Base-by-base conservation (phyloP, 2,329 filamentous ascomycete genomes). In the Fusarium sterilihyphosum region DNA sequence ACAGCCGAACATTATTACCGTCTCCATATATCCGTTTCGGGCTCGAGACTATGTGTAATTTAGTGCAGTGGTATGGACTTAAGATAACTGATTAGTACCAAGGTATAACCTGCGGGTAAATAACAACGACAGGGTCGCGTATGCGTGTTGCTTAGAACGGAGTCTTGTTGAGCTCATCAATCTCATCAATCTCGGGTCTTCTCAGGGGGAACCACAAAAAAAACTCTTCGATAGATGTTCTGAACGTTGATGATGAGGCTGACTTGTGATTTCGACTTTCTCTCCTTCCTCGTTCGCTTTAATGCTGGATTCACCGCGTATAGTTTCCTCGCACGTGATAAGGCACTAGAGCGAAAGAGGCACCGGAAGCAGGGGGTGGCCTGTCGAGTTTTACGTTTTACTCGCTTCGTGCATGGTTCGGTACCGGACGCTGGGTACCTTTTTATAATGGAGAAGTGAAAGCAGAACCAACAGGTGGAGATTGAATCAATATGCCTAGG, bases 321-420 rank as follows among this genome's bases (percentile, higher is more conserved):
- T 74, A 74, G 61, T 64, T 54, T 61, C 50, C 54, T 73, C 58
- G 71, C 71, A 73, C 71, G 71, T 73, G 71, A 73, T 74, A 65
- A 68, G 24, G 35, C 67, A 68, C 71, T 73, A 73, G 67, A 65
- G 49, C 50, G 3, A 52, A 68, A 72, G 37, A 26, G 43, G 67
- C 49, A 16, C 22, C 8, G n/a, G 35, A 31, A 47, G 63, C 71
- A 67, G 56, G 71, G 71, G 58, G 50, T 57, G 31, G 61, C 71
- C 67, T 74, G 71, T 58, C 46, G 56, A 53, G 18, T 58, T 73
- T 74, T 74, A 72, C 71, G 71, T 74, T 73, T 74, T 71, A 57
- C 59, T 72, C 69, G 58, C 67, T 66, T 71, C 37, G 24, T 65
- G 50, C 67, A 70, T 74, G 67, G 46, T 71, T 73, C 71, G 71